Base-by-base conservation (phyloP, 2,329 filamentous ascomycete species). In the Fusarium anguioides region DNA sequence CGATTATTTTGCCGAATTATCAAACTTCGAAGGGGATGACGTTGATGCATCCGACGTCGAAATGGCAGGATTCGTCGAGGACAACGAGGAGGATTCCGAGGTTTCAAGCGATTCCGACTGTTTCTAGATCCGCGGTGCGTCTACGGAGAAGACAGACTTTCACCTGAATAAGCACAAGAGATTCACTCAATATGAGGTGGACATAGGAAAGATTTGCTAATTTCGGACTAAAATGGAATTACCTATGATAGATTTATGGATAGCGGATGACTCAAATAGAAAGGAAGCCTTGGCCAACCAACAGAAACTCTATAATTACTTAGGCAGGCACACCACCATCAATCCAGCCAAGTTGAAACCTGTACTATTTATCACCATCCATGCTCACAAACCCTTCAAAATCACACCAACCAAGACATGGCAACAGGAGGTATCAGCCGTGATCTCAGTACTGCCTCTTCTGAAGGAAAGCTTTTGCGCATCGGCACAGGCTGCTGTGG, bases 401-500 rank as follows among this genome's bases (percentile, higher is more conserved):
- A 29, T 8, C 8, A 15, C 21, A 35, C 6, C 17, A 18, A 1
- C 14, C n/a, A 3, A 26, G 27, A 42, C 6, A 60, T 58, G 53
- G 21, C 18, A 6, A 40, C 20, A 27, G 27, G 20, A 20, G n/a
- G n/a, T n/a, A 17, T 49, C 11, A 45, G 33, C n/a, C 40, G 29
- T 29, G 49, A 67, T 20, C 41, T 60, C 6, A 47, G 37, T 5
- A 55, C 27, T 3, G n/a, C 41, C 5, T 33, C 31, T 2, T 50
- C 46, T 11, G 3, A 7, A 10, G 23, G 35, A 18, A 73, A 80
- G 51, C 27, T 61, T 2, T 29, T 45, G 12, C 57, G 50, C 33
- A 67, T 68, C 5, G 53, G 59, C 2, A 54, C 53, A 26, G 60
- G 67, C 2, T 60, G 57, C 15, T 68, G 64, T 35, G 64, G 64